Conservation (phyloP, 352 stramenopile species). For the Pythium chondricola region DNA sequence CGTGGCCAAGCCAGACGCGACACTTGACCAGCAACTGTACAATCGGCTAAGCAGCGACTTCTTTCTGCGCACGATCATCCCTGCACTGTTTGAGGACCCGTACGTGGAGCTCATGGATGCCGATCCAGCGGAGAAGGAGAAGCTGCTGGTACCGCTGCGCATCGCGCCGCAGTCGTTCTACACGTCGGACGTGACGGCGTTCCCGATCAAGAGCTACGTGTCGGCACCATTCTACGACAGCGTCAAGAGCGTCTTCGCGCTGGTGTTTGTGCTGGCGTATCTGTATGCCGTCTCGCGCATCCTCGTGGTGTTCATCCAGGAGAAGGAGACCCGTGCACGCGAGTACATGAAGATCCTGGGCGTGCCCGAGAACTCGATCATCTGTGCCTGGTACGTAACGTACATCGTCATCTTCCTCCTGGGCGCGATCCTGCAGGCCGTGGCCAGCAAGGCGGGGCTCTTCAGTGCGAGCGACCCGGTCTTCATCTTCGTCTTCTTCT, state of each 20-base stretch:
- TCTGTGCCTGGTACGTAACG: slow-evolving; percentile 75
- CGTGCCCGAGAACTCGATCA: slow-evolving; percentile 47
- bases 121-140: slow-evolving; percentile 19
- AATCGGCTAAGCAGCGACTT: slow-evolving; percentile 28
- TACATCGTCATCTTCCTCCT: slow-evolving; percentile 79
- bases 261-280: slow-evolving; percentile 87
- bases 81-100: slow-evolving; percentile 2
- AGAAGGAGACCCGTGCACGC: slow-evolving; percentile 61
- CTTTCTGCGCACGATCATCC: slow-evolving; percentile 10
- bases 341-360: slow-evolving; percentile 74
- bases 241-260: slow-evolving; percentile 53
- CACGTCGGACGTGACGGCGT: slow-evolving; percentile 24
- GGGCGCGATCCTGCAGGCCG: slow-evolving; percentile 49
- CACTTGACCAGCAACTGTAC: slow-evolving; percentile 16
- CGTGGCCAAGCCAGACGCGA: slow-evolving; percentile 17
- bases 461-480: slow-evolving; percentile 36
- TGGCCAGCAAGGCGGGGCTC: slow-evolving; percentile 42
- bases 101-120: slow-evolving; percentile 3
- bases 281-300: slow-evolving; percentile 65
- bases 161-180: slow-evolving; percentile 43
- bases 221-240: slow-evolving; percentile 61
- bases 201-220: slow-evolving; percentile 41
- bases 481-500: slow-evolving; percentile 65
- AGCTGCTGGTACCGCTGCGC: slow-evolving; percentile 32
- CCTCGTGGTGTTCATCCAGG: slow-evolving; percentile 76